Conservation (phyloP, 495 filamentous ascomycete genomes). For the Hyphodiscus hymeniophilus region DNA sequence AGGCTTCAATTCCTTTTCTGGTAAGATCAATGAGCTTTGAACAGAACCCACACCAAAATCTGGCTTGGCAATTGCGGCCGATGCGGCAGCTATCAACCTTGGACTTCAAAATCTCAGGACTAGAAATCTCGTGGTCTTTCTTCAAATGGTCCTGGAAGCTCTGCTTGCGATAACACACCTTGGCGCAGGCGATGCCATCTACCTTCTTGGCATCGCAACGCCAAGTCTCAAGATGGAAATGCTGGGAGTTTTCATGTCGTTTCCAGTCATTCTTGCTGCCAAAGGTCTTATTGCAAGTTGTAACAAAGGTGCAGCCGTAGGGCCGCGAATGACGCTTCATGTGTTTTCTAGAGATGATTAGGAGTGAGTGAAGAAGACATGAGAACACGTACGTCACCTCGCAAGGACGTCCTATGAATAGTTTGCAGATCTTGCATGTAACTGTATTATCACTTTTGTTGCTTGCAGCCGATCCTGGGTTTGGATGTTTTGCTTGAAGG, state of each 20-base stretch:
- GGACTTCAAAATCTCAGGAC: constrained; percentile 8
- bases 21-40: constrained; percentile 45
- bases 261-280: constrained; percentile 98
- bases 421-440: constrained; percentile 46
- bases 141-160: constrained; percentile 52
- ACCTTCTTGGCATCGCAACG: constrained; percentile 48
- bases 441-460: constrained; percentile 33
- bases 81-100: constrained; percentile 49
- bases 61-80: constrained; percentile 56
- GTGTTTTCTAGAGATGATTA: constrained; percentile 60
- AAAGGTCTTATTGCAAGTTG: constrained; percentile 62
- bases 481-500: constrained; percentile 1
- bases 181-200: constrained; percentile 38
- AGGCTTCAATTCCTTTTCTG: constrained; percentile 46
- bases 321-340: constrained; percentile 78
- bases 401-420: constrained; percentile 49
- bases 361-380: constrained; percentile 1
- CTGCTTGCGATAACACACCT: constrained; percentile 53
- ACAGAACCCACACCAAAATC: constrained; percentile 94
- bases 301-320: constrained; percentile 75
- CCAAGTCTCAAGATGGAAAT: constrained; percentile 69
- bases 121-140: constrained; percentile 41
- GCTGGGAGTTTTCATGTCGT: constrained; percentile 85
- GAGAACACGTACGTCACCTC: constrained; percentile 60
- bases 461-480: constrained; percentile 15